Conservation (phyloP, 805 yeast genomes). For the Candida chauliodis region DNA sequence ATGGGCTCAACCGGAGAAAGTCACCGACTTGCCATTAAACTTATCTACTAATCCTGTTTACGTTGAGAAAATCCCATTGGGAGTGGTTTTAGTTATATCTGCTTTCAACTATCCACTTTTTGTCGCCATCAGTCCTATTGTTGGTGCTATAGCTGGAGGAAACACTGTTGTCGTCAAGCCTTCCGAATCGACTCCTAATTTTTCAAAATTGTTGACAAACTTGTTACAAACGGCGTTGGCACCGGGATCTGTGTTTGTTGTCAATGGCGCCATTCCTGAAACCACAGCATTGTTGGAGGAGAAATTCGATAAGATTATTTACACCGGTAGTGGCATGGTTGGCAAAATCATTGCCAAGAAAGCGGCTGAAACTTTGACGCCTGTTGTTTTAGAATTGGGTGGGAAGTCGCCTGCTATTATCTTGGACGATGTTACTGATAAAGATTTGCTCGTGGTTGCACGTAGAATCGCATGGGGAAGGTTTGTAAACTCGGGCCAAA, state of each 20-base stretch:
- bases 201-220: constrained; percentile 53
- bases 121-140: constrained; percentile 60
- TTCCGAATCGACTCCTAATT: constrained; percentile 66
- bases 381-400: constrained; percentile 79
- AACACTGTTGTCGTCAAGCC: constrained; percentile 77
- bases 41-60: constrained; percentile 27
- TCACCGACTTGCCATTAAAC: constrained; percentile 33
- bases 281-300: constrained; percentile 55
- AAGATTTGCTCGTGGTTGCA: constrained; percentile 43
- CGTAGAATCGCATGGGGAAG: constrained; percentile 75
- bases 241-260: constrained; percentile 53
- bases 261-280: constrained; percentile 71
- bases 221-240: constrained; percentile 53
- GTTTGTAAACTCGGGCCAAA: constrained; percentile 80
- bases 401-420: constrained; percentile 88
- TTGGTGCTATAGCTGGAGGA: constrained; percentile 84
- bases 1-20: constrained; percentile 56
- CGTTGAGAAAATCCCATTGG: constrained; percentile 44
- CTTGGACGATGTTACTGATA: constrained; percentile 44
- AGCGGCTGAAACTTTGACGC: constrained; percentile 84
- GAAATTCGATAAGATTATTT: constrained; percentile 77
- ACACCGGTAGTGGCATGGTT: constrained; percentile 77
- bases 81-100: constrained; percentile 67
- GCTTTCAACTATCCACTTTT: constrained; percentile 81
- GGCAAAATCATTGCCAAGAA: constrained; percentile 74